These are phyloP conservation scores for Nasturtium officinale DNA, from an alignment of 345 rosid species.

Conservation along the genomic window DNA sequence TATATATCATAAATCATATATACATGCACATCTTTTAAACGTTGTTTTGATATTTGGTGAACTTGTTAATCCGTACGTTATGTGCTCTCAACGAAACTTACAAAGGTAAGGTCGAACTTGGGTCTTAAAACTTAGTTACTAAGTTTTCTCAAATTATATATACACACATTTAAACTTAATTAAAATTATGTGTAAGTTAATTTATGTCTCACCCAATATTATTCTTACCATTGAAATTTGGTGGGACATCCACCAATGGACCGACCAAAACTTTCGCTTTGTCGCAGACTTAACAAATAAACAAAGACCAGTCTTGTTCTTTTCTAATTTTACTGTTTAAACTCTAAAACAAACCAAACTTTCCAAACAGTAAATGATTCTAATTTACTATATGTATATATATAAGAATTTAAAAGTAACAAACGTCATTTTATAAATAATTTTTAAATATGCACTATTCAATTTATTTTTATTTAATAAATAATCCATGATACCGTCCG, in stretches of 20 bases:
- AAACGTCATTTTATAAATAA: neutral
- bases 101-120: no score
- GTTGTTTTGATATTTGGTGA: no score
- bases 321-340: neutral
- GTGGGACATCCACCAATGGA: conserved; percentile 23
- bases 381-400: neutral
- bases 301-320: neutral
- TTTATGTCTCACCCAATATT: neutral
- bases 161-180: no score
- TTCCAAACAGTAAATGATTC: neutral
- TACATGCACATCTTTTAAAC: no score
- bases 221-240: conserved; percentile 5
- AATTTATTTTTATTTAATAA: neutral
- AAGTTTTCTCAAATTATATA: no score
- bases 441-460: neutral
- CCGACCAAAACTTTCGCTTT: conserved; percentile 41
- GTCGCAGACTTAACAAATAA: conserved; percentile 22
- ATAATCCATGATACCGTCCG: neutral
- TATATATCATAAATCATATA: no score
- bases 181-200: no score
- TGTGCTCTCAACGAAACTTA: no score
- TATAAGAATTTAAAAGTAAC: neutral
- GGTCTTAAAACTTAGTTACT: no score
- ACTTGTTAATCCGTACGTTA: no score
- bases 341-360: neutral